Base-by-base conservation (phyloP, 2,329 filamentous ascomycete species). In the Phialophora expanda region DNA sequence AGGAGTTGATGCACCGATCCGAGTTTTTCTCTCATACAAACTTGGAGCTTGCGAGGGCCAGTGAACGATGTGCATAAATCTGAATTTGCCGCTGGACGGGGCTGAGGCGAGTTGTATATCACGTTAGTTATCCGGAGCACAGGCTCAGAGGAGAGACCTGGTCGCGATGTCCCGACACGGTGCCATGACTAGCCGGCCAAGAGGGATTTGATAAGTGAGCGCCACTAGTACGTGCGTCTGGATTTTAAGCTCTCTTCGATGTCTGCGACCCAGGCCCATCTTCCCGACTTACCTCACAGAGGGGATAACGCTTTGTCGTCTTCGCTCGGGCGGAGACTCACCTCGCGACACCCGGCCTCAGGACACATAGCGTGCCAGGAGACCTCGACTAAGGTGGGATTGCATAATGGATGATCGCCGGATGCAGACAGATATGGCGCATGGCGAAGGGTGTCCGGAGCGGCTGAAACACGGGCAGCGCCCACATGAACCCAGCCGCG, bases 81-180 rank as follows among this genome's bases (percentile, higher is more conserved):
- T 20, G 34, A 26, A 34, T 14, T 56, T 20, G 20, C 38, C 53
- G 34, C 46, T 41, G n/a, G 26, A 38, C 34, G 54, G 56, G 48
- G 17, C 22, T 26, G 51, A 50, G 38, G 56, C 14, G 34, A 34
- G 56, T 50, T 56, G 63, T 66, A 66, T 62, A 61, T 62, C 63
- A 66, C 38, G 28, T 61, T 66, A 57, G 56, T 50, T 17, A 9
- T 8, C 9, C 62, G n/a, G 38, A 34, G 14, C 12, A 61, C 20
- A 26, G n/a, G 22, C 38, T 6, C 28, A 20, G 46, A 20, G 8
- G 32, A 53, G 58, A 44, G 58, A 11, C 12, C 30, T 61, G 58
- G 4, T 54, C 58, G 58, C 60, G 22, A 32, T 24, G 24, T 17
- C 20, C 28, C 38, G 32, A 56, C 50, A 20, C 32, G 24, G 12